Conservation (phyloP, 2,329 filamentous ascomycete species). For the Metarhizium rileyi region DNA sequence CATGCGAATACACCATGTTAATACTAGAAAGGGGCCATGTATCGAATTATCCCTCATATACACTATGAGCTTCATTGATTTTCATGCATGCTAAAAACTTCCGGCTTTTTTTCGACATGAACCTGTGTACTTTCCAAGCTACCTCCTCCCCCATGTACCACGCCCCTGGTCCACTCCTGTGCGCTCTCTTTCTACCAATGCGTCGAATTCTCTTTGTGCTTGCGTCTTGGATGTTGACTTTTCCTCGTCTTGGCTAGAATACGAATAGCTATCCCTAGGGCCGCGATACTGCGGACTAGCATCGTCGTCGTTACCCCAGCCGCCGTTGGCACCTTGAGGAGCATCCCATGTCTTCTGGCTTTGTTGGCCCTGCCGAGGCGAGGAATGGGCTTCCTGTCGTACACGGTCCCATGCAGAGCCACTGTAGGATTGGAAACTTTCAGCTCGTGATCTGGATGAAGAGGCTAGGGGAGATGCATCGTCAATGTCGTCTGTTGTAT, state of each 20-base stretch:
- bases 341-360: slow-evolving; percentile 10
- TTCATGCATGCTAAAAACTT: neutral
- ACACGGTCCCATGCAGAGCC: slow-evolving; percentile 37
- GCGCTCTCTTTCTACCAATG: slow-evolving; percentile 36
- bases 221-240: slow-evolving; percentile 29
- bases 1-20: neutral
- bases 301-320: slow-evolving; percentile 17
- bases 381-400: slow-evolving; percentile 26
- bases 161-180: slow-evolving; percentile 19
- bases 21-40: neutral
- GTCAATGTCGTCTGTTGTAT: slow-evolving; percentile 21
- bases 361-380: slow-evolving; percentile 13
- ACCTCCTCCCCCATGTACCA: slow-evolving; percentile 16
- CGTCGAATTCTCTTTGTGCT: slow-evolving; percentile 42
- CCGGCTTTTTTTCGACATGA: neutral
- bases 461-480: slow-evolving; percentile 35
- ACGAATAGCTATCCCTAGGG: slow-evolving; percentile 22
- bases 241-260: slow-evolving; percentile 27
- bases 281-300: slow-evolving; percentile 10
- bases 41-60: neutral
- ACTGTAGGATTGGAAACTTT: slow-evolving; percentile 10
- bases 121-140: neutral
- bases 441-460: slow-evolving; percentile 15
- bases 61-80: neutral
- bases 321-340: slow-evolving; percentile 7